Base-by-base conservation (phyloP, 768 basidiomycete species). In the Dacryopinax primogenitus region DNA sequence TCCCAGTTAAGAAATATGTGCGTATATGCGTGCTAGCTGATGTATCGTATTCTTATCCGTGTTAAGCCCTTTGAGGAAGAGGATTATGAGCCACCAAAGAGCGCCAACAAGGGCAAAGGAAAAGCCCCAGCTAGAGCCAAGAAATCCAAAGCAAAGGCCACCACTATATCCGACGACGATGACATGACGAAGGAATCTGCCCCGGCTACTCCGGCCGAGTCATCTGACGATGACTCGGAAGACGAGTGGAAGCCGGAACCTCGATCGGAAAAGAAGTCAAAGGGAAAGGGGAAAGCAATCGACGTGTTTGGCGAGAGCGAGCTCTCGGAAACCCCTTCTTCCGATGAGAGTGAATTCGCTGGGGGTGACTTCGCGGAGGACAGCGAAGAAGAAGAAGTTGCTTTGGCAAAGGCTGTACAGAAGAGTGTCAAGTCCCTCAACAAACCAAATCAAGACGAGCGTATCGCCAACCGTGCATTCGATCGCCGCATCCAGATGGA, bases 91-190 rank as follows among this genome's bases (percentile, higher is more conserved):
- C 67, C 63, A 9, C 66, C 69, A 4, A 63, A 62, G 33, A 62
- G 67, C 34, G 12, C 2, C 34, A 21, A 23, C 3, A 18, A 21
- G 15, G 34, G 51, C 45, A 33, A 64, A 47, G 36, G 30, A 26
- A 51, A 64, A n/a, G 34, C 37, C n/a, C 18, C 18, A 18, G 41
- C 41, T 3, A 44, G 3, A 16, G 37, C 30, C 23, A 23, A 65
- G 63, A n/a, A 76, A 76, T 67, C 62, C 72, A 76, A 71, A 70
- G 70, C 11, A 78, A 80, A 58, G n/a, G 47, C 62, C 15, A 63
- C 34, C 9, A 33, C 45, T 62, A 30, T 66, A 26, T 68, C 67
- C 23, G 65, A 66, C 45, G 44, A 62, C 15, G 44, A 65, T 16
- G 62, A 63, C n/a, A 62, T 47, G 13, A 30, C 62, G 18, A 30